These are phyloP conservation scores for Alternaria burnsii DNA, from an alignment of 2,329 filamentous ascomycete species.

Conservation along the genomic window DNA sequence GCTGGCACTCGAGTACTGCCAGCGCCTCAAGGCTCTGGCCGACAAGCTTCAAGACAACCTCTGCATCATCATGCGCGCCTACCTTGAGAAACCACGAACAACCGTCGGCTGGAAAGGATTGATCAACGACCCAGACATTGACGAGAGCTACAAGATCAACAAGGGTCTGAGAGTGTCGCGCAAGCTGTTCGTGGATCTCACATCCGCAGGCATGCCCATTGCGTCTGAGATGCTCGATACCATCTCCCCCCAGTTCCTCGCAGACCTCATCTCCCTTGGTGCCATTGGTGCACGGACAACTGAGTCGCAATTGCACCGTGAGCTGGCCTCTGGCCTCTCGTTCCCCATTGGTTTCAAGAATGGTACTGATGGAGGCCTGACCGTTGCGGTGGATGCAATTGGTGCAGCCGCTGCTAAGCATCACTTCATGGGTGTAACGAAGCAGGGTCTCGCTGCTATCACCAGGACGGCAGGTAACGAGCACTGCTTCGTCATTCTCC, in stretches of 20 bases:
- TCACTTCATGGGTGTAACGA: conserved; percentile 98
- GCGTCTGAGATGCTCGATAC: conserved; percentile 99
- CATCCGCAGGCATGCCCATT: conserved; percentile 87
- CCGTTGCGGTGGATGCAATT: conserved; percentile 94
- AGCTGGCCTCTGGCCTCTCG: conserved; percentile 91
- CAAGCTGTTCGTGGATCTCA: conserved; percentile 92
- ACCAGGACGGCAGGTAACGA: conserved; percentile 93
- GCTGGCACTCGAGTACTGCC: conserved; percentile 87
- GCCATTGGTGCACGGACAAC: conserved; percentile 96
- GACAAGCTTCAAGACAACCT: conserved; percentile 84
- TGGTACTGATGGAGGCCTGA: conserved; percentile 90
- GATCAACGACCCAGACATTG: conserved; percentile 98
- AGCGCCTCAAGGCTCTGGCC: conserved; percentile 77
- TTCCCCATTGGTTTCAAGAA: conserved; percentile 99
- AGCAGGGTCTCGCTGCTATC: conserved; percentile 94
- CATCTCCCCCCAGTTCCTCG: conserved; percentile 96
- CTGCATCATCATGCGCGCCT: conserved; percentile 95
- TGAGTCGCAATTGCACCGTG: conserved; percentile 94
- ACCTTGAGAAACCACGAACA: conserved; percentile 98
- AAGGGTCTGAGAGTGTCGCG: conserved; percentile 93
- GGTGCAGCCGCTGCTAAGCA: conserved; percentile 81
- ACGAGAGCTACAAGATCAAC: conserved; percentile 98
- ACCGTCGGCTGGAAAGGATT: conserved; percentile 99
- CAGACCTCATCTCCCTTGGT: conserved; percentile 93
- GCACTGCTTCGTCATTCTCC: conserved; percentile 95